Percentiles rank a stretch among this genome's conserved stretches.
Evolutionary conservation across 495 filamentous ascomycete species (phyloP).

Genomic region (Aspergillus wentii): DNA sequence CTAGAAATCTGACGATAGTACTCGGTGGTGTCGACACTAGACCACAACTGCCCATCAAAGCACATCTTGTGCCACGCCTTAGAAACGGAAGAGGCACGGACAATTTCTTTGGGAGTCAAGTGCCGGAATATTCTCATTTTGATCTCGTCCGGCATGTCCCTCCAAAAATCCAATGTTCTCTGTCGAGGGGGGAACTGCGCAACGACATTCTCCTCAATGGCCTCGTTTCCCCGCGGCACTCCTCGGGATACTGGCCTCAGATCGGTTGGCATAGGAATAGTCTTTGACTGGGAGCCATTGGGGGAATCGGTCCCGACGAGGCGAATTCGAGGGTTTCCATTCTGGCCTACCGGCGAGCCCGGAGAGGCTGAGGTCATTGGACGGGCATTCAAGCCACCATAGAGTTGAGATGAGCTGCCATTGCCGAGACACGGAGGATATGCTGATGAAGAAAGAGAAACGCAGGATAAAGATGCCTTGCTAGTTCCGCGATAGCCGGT

Average conservation of each 20-base stretch:
- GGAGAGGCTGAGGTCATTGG: slow-evolving; percentile 64
- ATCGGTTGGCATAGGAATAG: slow-evolving; percentile 62
- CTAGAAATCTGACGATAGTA: slow-evolving; percentile 87
- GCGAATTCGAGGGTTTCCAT: slow-evolving; percentile 46
- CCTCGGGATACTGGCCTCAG: slow-evolving; percentile 46
- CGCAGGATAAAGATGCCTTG: slow-evolving; percentile 79
- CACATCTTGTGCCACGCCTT: slow-evolving; percentile 79
- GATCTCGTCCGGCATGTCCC: slow-evolving; percentile 75
- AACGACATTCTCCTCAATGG: slow-evolving; percentile 22
- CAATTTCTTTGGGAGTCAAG: slow-evolving; percentile 74
- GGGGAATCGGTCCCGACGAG: slow-evolving; percentile 37
- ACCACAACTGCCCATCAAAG: slow-evolving; percentile 95
- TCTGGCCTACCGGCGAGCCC: slow-evolving; percentile 24
- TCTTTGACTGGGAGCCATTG: slow-evolving; percentile 21
- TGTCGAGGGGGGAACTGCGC: slow-evolving; percentile 18
- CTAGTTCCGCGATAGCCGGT: slow-evolving; percentile 57
- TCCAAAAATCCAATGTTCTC: slow-evolving; percentile 68
- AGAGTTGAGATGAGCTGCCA: slow-evolving; percentile 56
- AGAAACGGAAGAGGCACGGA: slow-evolving; percentile 75
- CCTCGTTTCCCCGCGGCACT: slow-evolving; percentile 29
- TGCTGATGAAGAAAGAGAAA: slow-evolving; percentile 64
- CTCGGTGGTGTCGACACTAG: slow-evolving; percentile 71
- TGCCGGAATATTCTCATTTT: slow-evolving; percentile 72
- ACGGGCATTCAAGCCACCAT: slow-evolving; percentile 46
- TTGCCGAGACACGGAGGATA: slow-evolving; percentile 49